A percentile compares a stretch with the other conserved stretches of the same genome.
These are phyloP conservation scores for Aspergillus novofumigatus DNA, from an alignment of 2,329 filamentous ascomycete species.

Conservation along the genomic window DNA sequence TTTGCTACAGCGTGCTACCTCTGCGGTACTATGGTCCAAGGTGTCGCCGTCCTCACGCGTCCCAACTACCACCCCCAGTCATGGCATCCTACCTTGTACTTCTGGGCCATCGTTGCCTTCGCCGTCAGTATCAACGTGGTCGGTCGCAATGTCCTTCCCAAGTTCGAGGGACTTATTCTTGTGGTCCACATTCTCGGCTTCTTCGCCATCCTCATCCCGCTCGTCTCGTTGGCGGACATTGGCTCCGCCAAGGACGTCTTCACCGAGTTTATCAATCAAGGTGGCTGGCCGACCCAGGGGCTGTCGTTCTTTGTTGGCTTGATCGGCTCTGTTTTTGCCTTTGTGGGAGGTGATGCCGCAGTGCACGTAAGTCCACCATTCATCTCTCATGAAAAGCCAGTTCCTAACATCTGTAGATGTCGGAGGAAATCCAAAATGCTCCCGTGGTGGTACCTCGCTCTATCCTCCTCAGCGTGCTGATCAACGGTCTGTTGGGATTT, in stretches of 20 bases:
- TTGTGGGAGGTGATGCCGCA: constrained; percentile 21
- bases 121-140: constrained; percentile 42
- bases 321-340: constrained; percentile 17
- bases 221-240: constrained; percentile 38
- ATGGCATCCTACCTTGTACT: constrained; percentile 49
- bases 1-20: constrained; percentile 35
- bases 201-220: constrained; percentile 49
- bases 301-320: constrained; percentile 24
- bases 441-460: constrained; percentile 32
- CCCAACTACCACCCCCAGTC: constrained; percentile 31
- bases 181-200: constrained; percentile 50
- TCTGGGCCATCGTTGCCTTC: constrained; percentile 41
- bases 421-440: constrained; percentile 39
- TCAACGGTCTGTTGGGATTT: constrained; percentile 36
- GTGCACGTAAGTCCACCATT: constrained; percentile 19
- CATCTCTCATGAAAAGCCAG: background rate
- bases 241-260: constrained; percentile 16
- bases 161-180: constrained; percentile 47
- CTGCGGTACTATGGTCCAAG: constrained; percentile 32
- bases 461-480: constrained; percentile 31
- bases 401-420: constrained; percentile 21
- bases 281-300: constrained; percentile 18
- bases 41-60: constrained; percentile 34
- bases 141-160: constrained; percentile 40
- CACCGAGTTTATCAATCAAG: constrained; percentile 17